Conservation (phyloP, 441 rosid species). For the Erysimum cheiri region DNA sequence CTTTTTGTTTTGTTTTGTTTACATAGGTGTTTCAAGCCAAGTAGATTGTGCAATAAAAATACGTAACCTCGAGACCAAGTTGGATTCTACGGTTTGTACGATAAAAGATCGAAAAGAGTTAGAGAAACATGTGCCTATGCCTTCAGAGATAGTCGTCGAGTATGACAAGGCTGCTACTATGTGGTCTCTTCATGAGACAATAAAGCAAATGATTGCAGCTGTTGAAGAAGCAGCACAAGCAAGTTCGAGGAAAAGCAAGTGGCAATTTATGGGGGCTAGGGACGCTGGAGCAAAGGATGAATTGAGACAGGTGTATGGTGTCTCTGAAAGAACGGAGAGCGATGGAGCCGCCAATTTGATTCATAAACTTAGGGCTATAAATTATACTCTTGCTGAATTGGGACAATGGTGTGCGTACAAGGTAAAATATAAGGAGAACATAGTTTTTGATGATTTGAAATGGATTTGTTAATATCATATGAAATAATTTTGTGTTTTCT, state of each 20-base stretch:
- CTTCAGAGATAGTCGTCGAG: conserved; percentile 89
- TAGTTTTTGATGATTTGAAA: background rate
- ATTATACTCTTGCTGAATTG: conserved; percentile 92
- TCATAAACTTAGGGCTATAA: conserved; percentile 94
- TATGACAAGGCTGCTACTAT: conserved; percentile 95
- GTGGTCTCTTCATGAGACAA: conserved; percentile 96
- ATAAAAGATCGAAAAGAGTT: conserved; percentile 97
- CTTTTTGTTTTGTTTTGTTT: background rate
- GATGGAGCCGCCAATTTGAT: conserved; percentile 98
- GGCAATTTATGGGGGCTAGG: conserved; percentile 99
- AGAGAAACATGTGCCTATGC: conserved; percentile 98
- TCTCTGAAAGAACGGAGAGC: conserved; percentile 97
- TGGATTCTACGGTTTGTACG: conserved; percentile 92
- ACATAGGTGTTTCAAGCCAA: conserved; percentile 96
- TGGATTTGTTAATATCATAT: background rate
- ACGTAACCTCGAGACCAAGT: conserved; percentile 94
- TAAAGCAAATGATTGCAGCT: conserved; percentile 88
- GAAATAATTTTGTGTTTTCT: conserved; percentile 16
- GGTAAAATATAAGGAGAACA: conserved; percentile 48
- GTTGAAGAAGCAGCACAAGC: conserved; percentile 95
- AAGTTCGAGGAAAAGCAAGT: conserved; percentile 91
- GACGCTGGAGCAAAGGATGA: conserved; percentile 99
- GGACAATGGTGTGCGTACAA: conserved; percentile 99
- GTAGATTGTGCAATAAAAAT: conserved; percentile 98
- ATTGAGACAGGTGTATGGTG: conserved; percentile 95